Evolutionary conservation across 441 rosid species (phyloP), one percentile per base, ranked within the genome.

Genomic region (Eutrema salsugineum): DNA sequence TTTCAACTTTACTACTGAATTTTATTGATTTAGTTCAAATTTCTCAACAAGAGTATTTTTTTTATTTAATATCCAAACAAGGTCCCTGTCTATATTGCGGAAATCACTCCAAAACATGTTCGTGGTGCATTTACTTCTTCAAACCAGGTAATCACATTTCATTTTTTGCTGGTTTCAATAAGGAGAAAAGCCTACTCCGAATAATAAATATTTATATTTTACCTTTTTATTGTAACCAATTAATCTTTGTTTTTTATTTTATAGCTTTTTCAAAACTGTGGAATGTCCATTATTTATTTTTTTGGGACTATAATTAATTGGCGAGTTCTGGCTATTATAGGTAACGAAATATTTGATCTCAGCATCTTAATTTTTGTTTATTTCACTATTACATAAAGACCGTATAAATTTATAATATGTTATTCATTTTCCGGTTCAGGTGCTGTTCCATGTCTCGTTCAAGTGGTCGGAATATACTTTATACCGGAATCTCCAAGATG

Each of bases 401-500:
- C 8, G 16, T 22, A 28, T 22, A 11, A 5, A 16, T 40, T 24
- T n/a, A n/a, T 43, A 46, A 11, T 43, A 27, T 14, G 38, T 35
- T n/a, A 40, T 63, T 38, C 6, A 33, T 14, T 70, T 48, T 15
- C 35, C 28, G 38, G 48, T 73, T 49, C 67, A 85, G 94, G 79
- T 42, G 51, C 36, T 38, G 3, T 80, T 70, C 94, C 94, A 46
- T 72, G 84, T 51, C 1, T 78, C 32, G 1, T 85, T 19, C 92
- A 87, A 51, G 36, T 68, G 11, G 1, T 83, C 6, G 88, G 95
- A 48, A 12, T 86, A 11, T 78, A 73, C 61, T 70, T 78, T 53
- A 77, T 87, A 56, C 87, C 93, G 17, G 96, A 88, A 73, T 90
- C 93, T 42, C 93, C 91, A 2, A 83, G 93, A 78, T 87, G 91